Evolutionary conservation across 202 grass and related monocot species (phyloP).

Genomic region (Bolboschoenoplectus hybrid): DNA sequence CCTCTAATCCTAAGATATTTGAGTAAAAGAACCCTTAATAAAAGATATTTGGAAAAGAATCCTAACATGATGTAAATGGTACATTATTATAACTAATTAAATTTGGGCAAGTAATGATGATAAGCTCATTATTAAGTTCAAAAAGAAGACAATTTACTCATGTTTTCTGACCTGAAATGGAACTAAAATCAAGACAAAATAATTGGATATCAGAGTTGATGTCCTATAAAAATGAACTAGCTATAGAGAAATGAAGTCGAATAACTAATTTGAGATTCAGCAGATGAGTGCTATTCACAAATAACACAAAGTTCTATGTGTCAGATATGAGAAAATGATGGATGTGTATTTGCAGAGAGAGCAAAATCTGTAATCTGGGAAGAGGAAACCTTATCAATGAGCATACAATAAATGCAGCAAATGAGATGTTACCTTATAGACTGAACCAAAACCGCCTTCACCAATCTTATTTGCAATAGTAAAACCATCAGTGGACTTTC

Average conservation of each 20-base stretch:
- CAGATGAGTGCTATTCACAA: neutral
- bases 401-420: neutral
- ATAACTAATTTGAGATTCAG: conserved; percentile 9
- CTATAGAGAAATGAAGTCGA: neutral
- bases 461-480: conserved; percentile 78
- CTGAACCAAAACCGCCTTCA: conserved; percentile 93
- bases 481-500: conserved; percentile 68
- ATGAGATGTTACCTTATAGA: conserved; percentile 65
- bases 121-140: neutral
- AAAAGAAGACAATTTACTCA: neutral
- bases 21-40: neutral
- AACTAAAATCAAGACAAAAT: neutral
- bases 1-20: neutral
- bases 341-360: neutral
- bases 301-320: neutral
- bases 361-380: neutral
- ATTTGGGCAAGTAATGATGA: neutral
- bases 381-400: neutral
- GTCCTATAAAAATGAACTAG: neutral
- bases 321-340: neutral
- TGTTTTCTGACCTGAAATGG: neutral
- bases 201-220: neutral
- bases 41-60: neutral
- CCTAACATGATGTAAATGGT: neutral
- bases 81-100: conserved; percentile 19